Evolutionary conservation across 179 eudicot species (phyloP).

Genomic region (Silene vulgaris): DNA sequence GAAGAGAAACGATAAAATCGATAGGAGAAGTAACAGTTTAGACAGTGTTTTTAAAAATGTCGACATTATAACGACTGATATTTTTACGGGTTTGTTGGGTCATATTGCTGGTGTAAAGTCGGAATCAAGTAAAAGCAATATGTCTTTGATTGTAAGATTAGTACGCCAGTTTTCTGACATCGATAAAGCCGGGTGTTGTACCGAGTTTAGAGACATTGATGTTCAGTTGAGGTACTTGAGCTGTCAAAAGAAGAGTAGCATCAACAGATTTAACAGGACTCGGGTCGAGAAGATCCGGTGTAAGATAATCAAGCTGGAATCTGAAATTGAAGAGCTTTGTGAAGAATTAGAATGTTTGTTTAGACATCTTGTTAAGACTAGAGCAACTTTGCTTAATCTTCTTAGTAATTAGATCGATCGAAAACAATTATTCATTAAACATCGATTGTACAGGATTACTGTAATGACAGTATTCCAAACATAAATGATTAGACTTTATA

Average conservation of each 20-base stretch:
- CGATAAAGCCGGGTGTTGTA: constrained; percentile 5
- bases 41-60: constrained; percentile 16
- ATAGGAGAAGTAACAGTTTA: not conserved
- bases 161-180: constrained; percentile 16
- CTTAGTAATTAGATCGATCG: constrained; percentile 28
- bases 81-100: constrained; percentile 18
- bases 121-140: constrained; percentile 17
- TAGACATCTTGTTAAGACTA: constrained; percentile 40
- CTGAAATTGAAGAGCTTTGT: constrained; percentile 36
- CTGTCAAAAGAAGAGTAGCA: constrained; percentile 21
- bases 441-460: not conserved
- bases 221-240: constrained; percentile 20
- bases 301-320: constrained; percentile 32
- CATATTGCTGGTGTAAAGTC: constrained; percentile 15
- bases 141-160: constrained; percentile 21
- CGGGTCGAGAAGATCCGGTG: constrained; percentile 24
- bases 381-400: constrained; percentile 45
- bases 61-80: constrained; percentile 9
- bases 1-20: not conserved
- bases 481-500: not conserved
- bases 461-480: constrained; percentile 4
- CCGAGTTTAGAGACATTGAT: constrained; percentile 29
- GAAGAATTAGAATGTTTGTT: constrained; percentile 37
- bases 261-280: constrained; percentile 6
- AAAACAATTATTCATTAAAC: not conserved